Conservation (phyloP, 495 filamentous ascomycete genomes). For the Hypoxylon subgilvum region DNA sequence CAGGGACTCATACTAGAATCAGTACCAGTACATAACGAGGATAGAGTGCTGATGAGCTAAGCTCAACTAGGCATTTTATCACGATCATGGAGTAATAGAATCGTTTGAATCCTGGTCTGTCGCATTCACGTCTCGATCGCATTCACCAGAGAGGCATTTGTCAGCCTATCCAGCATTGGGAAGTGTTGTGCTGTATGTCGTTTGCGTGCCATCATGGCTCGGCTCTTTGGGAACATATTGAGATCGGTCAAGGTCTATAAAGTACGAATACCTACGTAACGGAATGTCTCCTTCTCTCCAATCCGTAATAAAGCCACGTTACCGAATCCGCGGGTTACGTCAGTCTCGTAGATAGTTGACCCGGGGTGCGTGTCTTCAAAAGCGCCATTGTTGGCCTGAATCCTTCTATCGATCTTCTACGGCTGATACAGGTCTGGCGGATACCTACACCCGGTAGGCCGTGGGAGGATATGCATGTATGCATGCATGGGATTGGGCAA, state of each 20-base stretch:
- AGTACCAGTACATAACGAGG: not conserved
- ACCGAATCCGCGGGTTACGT: constrained; percentile 2
- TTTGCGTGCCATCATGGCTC: not conserved
- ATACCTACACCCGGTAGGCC: constrained; percentile 2
- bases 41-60: not conserved
- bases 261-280: too few relatives aligned
- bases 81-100: not conserved
- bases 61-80: not conserved
- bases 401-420: not conserved
- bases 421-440: constrained; percentile 4
- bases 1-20: constrained; percentile 1
- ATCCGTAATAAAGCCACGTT: too few relatives aligned
- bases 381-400: too few relatives aligned
- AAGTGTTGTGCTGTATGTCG: not conserved
- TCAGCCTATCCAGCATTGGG: not conserved
- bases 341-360: not conserved
- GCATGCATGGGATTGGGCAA: not conserved
- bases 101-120: not conserved
- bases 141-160: not conserved
- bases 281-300: not conserved
- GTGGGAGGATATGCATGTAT: too few relatives aligned
- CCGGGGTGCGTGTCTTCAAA: not conserved
- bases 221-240: too few relatives aligned
- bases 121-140: not conserved
- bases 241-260: too few relatives aligned